Conservation (phyloP, 2,329 filamentous ascomycete genomes). For the Penicillium decumbens region DNA sequence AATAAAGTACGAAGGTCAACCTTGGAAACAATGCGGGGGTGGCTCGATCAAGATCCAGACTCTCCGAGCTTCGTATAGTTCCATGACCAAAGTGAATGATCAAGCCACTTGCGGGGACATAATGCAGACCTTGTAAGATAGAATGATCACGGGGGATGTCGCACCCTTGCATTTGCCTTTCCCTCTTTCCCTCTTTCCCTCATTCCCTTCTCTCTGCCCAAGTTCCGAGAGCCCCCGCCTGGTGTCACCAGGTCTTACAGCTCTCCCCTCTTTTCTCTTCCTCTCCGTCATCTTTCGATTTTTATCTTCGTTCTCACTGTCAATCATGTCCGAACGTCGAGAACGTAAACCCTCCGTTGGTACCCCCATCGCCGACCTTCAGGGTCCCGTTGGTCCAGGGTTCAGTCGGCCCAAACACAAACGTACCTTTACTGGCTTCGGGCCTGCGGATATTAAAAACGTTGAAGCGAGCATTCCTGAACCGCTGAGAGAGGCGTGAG, state of each 20-base stretch:
- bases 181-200: not conserved
- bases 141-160: too few relatives aligned
- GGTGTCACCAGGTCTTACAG: not conserved
- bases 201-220: not conserved
- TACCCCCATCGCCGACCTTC: slow-evolving; percentile 79
- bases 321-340: slow-evolving; percentile 41
- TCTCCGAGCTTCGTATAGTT: not conserved
- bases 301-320: not conserved
- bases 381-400: slow-evolving; percentile 78
- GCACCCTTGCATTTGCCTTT: not conserved
- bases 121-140: too few relatives aligned
- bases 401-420: slow-evolving; percentile 94
- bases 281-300: not conserved
- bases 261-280: slow-evolving; percentile 4
- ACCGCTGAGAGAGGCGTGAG: slow-evolving; percentile 76
- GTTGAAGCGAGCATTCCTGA: slow-evolving; percentile 91
- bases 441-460: slow-evolving; percentile 82
- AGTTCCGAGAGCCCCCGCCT: slow-evolving; percentile 1
- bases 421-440: slow-evolving; percentile 92
- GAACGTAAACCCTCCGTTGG: slow-evolving; percentile 77
- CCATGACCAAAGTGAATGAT: not conserved
- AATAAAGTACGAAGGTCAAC: not conserved
- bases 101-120: not conserved
- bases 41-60: not conserved
- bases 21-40: not conserved